Base-by-base conservation (phyloP, 805 yeast species). In the Kurtzmaniella cleridarum region DNA sequence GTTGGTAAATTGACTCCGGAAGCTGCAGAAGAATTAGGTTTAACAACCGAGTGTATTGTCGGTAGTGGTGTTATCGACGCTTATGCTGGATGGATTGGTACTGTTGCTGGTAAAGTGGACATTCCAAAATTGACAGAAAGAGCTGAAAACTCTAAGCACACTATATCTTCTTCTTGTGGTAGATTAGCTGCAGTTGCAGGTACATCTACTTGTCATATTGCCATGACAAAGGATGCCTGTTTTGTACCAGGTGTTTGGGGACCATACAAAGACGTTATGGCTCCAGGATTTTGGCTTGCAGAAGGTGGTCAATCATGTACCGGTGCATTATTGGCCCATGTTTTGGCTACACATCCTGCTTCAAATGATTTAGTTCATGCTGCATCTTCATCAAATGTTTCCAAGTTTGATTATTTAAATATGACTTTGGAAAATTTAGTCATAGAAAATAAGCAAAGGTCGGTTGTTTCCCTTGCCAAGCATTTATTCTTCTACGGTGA, bases 301-400 rank as follows among this genome's bases (percentile, higher is more conserved):
- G 98, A 93, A 64, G 98, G 98, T 56, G 98, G 98, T n/a, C 98
- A 93, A 62, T 83, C 95, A 12, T 85, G 96, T 57, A 93, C 98
- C 2, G 98, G 98, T 50, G 96, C 95, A 24, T 73, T 93, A 30
- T 72, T 93, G 46, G 91, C 93, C 2, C 95, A 87, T 60, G 91
- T 91, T 12, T 62, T 93, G 44, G 73, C 86, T 10, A 82, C 86
- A 8, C 98, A 93, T 57, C 96, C 97, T 0, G 95, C 98, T 0
- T 79, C 80, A 49, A 67, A 78, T 2, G 88, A 86, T 54, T 72
- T 91, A 39, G 75, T 78, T 11, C 75, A 72, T 43, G 63, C 77
- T 27, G 79, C 96, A 0, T 85, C 78, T 47, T 77, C 80, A 15
- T 76, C 87, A 1, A 78, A 78, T 39, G 65, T 80, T 27, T 83